Conservation (phyloP, 169 alveolate species). For the Plasmodium blacklocki region DNA sequence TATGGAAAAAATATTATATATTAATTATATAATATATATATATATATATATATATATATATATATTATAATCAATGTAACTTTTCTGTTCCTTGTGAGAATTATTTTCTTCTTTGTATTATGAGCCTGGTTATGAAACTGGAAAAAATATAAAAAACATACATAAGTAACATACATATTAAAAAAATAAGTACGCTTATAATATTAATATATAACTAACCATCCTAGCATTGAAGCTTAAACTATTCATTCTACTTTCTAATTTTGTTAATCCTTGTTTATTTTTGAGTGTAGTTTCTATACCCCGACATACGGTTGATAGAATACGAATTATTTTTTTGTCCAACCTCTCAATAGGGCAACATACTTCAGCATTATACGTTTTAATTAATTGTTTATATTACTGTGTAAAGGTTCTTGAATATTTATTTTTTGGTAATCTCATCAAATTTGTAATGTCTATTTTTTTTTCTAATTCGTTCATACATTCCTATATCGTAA, state of each 20-base stretch:
- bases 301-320: constrained; percentile 1
- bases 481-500: not conserved
- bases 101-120: not conserved
- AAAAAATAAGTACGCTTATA: too few relatives aligned
- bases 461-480: constrained; percentile 3
- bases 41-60: too few relatives aligned
- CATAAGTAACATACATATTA: too few relatives aligned
- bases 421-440: not conserved
- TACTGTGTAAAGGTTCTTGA: not conserved
- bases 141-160: not conserved
- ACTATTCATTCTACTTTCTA: constrained; percentile 1
- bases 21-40: too few relatives aligned
- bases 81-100: not conserved
- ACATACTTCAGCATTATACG: not conserved
- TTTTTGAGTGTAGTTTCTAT: not conserved
- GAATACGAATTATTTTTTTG: not conserved
- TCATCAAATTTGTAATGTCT: not conserved
- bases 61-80: not conserved
- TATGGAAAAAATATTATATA: too few relatives aligned
- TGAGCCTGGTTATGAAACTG: not conserved
- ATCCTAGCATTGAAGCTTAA: not conserved
- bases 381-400: not conserved
- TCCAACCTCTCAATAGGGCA: not conserved
- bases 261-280: not conserved
- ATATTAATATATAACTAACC: not conserved